Percentiles rank a stretch among this genome's conserved stretches.
Conservation (phyloP, 2,329 filamentous ascomycete genomes). For the Cladosporium phlei region DNA sequence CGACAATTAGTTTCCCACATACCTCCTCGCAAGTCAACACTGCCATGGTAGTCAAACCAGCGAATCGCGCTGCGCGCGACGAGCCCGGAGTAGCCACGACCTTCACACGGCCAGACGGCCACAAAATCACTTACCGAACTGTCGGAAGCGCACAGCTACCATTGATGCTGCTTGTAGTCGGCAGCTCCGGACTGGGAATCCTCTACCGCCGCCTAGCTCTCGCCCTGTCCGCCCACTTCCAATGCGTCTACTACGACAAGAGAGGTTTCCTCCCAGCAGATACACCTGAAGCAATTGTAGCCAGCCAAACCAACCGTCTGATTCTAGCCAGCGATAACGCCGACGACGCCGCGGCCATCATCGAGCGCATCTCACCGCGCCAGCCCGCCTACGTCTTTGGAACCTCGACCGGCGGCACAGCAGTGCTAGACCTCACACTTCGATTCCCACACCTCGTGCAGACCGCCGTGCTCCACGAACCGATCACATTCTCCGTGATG, state of each 20-base stretch:
- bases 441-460: not conserved
- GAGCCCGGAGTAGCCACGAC: too few species aligned
- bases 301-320: not conserved
- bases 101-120: too few species aligned
- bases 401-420: not conserved
- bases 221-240: not conserved
- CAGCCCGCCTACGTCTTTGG: slow-evolving; percentile 2
- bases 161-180: not conserved
- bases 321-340: slow-evolving; percentile 18
- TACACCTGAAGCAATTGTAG: not conserved
- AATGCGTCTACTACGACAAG: not conserved
- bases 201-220: not conserved
- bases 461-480: not conserved
- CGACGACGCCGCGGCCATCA: slow-evolving; percentile 26
- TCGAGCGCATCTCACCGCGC: slow-evolving; percentile 11
- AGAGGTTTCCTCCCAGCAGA: not conserved
- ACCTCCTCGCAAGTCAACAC: too few species aligned
- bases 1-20: too few species aligned
- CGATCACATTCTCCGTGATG: slow-evolving; percentile 3
- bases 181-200: not conserved
- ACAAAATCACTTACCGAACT: not conserved
- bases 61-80: too few species aligned
- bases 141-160: not conserved
- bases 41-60: too few species aligned
- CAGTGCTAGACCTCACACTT: not conserved